Evolutionary conservation across 2,329 filamentous ascomycete genomes (phyloP).

Genomic region (Penicillium sp.): DNA sequence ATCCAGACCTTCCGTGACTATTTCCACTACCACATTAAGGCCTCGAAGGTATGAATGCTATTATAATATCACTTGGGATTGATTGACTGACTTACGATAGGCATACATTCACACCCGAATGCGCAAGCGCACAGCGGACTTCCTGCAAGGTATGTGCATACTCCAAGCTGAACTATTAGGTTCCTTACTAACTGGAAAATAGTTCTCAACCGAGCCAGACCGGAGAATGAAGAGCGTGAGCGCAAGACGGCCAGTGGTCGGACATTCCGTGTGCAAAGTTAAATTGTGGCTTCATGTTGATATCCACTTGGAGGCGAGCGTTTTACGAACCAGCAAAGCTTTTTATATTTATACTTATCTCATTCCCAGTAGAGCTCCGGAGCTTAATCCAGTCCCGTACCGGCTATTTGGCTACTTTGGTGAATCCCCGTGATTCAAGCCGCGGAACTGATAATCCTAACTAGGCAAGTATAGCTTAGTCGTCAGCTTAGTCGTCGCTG

Average conservation of each 20-base stretch:
- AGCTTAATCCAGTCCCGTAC: no score
- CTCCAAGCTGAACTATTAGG: not conserved
- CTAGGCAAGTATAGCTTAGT: not conserved
- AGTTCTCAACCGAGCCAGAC: constrained; percentile 95
- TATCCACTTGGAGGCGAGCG: constrained; percentile 25
- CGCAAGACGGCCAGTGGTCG: constrained; percentile 96
- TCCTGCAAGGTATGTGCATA: constrained; percentile 86
- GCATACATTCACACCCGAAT: constrained; percentile 98
- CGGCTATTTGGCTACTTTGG: not conserved
- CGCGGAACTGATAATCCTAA: not conserved
- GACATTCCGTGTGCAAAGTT: constrained; percentile 72
- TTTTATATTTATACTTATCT: constrained; percentile 1
- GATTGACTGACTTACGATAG: constrained; percentile 38
- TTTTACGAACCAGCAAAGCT: constrained; percentile 23
- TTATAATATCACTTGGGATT: not conserved
- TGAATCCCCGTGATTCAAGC: not conserved
- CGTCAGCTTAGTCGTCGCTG: not conserved
- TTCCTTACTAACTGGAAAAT: constrained; percentile 35
- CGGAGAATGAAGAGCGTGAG: constrained; percentile 95
- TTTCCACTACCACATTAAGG: constrained; percentile 99
- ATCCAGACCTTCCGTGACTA: constrained; percentile 99
- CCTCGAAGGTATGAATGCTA: constrained; percentile 68
- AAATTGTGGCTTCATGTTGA: constrained; percentile 25
- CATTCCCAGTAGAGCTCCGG: not conserved
- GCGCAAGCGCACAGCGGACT: constrained; percentile 95